A percentile compares a stretch with the other conserved stretches of the same genome.
phyloP scores from a whole-genome alignment of 805 yeast genomes.

The Nakazawaea populi region DNA sequence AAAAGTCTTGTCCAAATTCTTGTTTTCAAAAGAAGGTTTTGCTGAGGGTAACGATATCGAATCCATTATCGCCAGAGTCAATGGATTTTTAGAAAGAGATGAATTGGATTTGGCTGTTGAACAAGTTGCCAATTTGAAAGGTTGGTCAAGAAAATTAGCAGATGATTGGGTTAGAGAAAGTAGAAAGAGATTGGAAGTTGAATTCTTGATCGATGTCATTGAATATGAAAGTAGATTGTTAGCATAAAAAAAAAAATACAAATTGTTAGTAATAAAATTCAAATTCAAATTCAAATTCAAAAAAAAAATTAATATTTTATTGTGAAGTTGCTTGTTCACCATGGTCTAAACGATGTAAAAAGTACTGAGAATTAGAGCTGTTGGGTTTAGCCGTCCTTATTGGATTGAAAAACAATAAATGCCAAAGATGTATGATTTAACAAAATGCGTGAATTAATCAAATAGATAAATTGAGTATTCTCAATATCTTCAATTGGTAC shows the following conservation, averaged over 20 bases:
- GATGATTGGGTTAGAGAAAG: conserved; percentile 89
- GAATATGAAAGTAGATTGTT: conserved; percentile 57
- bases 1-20: conserved; percentile 63
- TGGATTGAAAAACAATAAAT: too few relatives aligned
- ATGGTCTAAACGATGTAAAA: too few relatives aligned
- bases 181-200: conserved; percentile 83
- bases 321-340: too few relatives aligned
- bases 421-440: too few relatives aligned
- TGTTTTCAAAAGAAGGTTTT: conserved; percentile 73
- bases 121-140: conserved; percentile 83
- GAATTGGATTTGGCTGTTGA: conserved; percentile 86
- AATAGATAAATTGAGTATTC: too few relatives aligned
- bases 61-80: conserved; percentile 81
- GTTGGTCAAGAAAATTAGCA: conserved; percentile 88
- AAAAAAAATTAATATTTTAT: too few relatives aligned
- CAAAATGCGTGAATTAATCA: too few relatives aligned
- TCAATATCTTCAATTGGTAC: too few relatives aligned
- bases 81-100: conserved; percentile 65
- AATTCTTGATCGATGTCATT: conserved; percentile 65
- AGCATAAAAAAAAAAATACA: conserved; percentile 16
- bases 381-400: too few relatives aligned
- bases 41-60: conserved; percentile 74
- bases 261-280: too few relatives aligned
- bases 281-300: too few relatives aligned
- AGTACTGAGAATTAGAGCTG: too few relatives aligned